Conservation (phyloP, 225 moss, liverwort and hornwort genomes). For the Climacium dendroides region DNA sequence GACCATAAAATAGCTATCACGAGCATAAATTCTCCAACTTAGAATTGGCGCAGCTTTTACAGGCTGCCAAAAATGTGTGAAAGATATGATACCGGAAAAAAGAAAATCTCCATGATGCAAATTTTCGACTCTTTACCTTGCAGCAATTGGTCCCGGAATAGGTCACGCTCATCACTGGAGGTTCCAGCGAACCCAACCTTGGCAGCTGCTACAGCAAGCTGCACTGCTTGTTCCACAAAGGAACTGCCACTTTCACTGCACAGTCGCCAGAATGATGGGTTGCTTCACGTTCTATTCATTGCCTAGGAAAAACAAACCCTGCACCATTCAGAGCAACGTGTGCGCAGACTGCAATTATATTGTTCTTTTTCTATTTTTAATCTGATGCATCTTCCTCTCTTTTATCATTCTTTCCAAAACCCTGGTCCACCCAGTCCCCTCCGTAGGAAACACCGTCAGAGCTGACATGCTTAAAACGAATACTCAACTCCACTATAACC, state of each 20-base stretch:
- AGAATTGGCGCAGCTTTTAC: background rate
- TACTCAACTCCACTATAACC: background rate
- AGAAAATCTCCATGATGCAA: background rate
- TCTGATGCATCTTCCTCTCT: background rate
- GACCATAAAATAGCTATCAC: background rate
- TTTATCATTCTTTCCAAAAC: background rate
- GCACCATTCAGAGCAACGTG: conserved; percentile 21
- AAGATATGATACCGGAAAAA: background rate
- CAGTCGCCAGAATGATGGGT: conserved; percentile 56
- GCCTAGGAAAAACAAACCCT: conserved; percentile 16
- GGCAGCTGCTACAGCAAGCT: conserved; percentile 74
- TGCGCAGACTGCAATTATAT: background rate
- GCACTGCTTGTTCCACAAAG: conserved; percentile 93
- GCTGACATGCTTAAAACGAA: background rate
- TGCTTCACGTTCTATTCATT: conserved; percentile 50
- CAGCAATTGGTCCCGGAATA: conserved; percentile 39
- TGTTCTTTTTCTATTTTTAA: background rate
- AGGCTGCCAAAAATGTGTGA: background rate
- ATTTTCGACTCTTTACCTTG: conserved; percentile 33
- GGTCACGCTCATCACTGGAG: conserved; percentile 34
- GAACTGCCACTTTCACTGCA: conserved; percentile 97
- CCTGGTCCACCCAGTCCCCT: background rate
- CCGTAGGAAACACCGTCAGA: background rate
- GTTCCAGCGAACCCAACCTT: conserved; percentile 30
- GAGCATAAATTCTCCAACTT: background rate